These are phyloP conservation scores for Gynostemma pentaphyllum DNA, from an alignment of 306 rosid species.

Conservation along the genomic window DNA sequence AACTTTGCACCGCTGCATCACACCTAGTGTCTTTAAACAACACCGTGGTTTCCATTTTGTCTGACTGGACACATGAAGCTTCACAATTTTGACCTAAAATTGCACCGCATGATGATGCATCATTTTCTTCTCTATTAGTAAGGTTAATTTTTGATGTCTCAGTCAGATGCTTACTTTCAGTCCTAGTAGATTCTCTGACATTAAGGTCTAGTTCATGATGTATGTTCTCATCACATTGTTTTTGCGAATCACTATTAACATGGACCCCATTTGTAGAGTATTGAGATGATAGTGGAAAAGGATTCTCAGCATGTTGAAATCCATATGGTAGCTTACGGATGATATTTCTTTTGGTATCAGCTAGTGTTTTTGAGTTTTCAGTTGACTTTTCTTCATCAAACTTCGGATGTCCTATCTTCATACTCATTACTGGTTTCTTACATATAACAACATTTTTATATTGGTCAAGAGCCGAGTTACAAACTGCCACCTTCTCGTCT, in stretches of 20 bases:
- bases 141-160: constrained; percentile 8
- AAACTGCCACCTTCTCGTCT: constrained; percentile 21
- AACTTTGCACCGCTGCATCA: constrained; percentile 17
- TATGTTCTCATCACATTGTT: constrained; percentile 13
- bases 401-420: constrained; percentile 20
- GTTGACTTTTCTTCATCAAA: constrained; percentile 13
- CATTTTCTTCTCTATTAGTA: constrained; percentile 8
- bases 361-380: constrained; percentile 19
- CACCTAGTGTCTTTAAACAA: constrained; percentile 17
- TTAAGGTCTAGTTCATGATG: constrained; percentile 10
- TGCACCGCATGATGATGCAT: constrained; percentile 23
- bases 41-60: constrained; percentile 12
- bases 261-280: constrained; percentile 15
- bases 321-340: constrained; percentile 14
- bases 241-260: constrained; percentile 16
- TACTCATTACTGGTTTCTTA: constrained; percentile 20
- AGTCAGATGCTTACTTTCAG: constrained; percentile 4
- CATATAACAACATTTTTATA: constrained; percentile 17
- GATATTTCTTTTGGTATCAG: constrained; percentile 14
- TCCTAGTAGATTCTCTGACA: constrained; percentile 15
- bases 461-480: constrained; percentile 22
- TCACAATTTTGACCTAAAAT: constrained; percentile 19
- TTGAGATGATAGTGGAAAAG: constrained; percentile 18
- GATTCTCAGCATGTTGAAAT: constrained; percentile 7
- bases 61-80: constrained; percentile 10